Percentiles rank a stretch among this genome's conserved stretches.
These are phyloP conservation scores for Alternaria alternata DNA, from an alignment of 2,329 filamentous ascomycete genomes.

Conservation along the genomic window DNA sequence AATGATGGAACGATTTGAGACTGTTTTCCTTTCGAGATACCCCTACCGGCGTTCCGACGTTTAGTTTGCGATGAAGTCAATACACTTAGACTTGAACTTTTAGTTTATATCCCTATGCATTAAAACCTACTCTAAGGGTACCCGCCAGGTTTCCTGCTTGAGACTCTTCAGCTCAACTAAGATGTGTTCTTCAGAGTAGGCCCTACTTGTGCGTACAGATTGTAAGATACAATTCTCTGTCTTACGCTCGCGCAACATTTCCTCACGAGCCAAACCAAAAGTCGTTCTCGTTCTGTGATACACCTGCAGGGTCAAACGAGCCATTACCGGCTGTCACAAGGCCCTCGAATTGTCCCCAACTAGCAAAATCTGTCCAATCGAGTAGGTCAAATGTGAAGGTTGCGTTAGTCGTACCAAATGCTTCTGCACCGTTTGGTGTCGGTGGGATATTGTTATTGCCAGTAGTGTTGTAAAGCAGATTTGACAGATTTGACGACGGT, in stretches of 20 bases:
- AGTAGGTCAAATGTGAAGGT: conserved; percentile 30
- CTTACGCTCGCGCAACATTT: too few species aligned
- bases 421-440: conserved; percentile 37
- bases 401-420: background rate
- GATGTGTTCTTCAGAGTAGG: background rate
- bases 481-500: conserved; percentile 17
- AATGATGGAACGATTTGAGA: background rate
- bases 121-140: background rate
- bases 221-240: background rate
- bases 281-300: conserved; percentile 28
- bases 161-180: background rate
- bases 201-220: background rate
- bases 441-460: conserved; percentile 32
- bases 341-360: conserved; percentile 51
- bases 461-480: conserved; percentile 1
- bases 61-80: background rate
- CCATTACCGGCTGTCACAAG: conserved; percentile 48
- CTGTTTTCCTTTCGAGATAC: conserved; percentile 3
- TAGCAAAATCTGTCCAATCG: conserved; percentile 45
- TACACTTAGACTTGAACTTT: background rate
- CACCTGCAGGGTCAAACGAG: conserved; percentile 38
- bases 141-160: background rate
- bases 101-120: background rate
- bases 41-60: background rate
- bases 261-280: conserved; percentile 8